Conservation (phyloP, 164 flowering plant genomes). For the Nymphaea thermarum region DNA sequence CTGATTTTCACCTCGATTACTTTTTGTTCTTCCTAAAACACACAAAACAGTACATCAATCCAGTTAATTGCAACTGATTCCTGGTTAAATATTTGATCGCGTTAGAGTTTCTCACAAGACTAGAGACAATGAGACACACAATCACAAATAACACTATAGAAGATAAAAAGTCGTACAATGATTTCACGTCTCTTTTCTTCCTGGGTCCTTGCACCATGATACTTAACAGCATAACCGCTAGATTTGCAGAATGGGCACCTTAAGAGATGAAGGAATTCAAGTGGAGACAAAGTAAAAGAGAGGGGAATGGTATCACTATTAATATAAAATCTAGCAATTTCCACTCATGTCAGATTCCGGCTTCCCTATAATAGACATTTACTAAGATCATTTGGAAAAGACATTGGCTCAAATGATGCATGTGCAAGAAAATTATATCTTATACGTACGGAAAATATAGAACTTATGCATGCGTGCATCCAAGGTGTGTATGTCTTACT, state of each 20-base stretch:
- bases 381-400: too few relatives aligned
- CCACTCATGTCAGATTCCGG: too few relatives aligned
- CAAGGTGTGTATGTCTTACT: too few relatives aligned
- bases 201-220: constrained; percentile 21
- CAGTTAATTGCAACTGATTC: neutral
- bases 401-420: too few relatives aligned
- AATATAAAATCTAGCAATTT: too few relatives aligned
- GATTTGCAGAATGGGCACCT: constrained; percentile 31
- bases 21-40: constrained; percentile 27
- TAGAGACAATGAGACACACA: neutral
- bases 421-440: too few relatives aligned
- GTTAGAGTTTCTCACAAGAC: too few relatives aligned
- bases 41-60: too few relatives aligned
- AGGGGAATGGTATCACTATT: neutral
- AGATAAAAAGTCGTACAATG: constrained; percentile 12
- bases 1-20: constrained; percentile 28
- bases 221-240: constrained; percentile 22
- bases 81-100: neutral
- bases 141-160: neutral
- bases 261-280: constrained; percentile 15
- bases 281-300: neutral
- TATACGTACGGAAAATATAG: too few relatives aligned
- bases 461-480: too few relatives aligned
- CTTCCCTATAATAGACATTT: too few relatives aligned
- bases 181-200: constrained; percentile 23